Evolutionary conservation across 108 stramenopile species (phyloP), one percentile per base, ranked within the genome.

Genomic region (Stephanodiscus triporus): DNA sequence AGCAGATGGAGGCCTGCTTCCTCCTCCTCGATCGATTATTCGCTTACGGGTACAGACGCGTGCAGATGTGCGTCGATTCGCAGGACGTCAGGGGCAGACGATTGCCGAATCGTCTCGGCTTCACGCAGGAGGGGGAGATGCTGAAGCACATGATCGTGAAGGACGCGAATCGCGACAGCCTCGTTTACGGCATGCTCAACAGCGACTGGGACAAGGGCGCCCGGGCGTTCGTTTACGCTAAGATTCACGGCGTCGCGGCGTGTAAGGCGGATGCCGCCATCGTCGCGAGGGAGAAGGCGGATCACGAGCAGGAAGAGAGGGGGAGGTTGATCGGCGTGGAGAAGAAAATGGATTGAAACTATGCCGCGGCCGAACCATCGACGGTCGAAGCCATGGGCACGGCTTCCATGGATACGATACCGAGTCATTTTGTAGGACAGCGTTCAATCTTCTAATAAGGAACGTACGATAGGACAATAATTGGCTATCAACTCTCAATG

Each of bases 191-290:
- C 4, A 89, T 94, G 87, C 80, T 94, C 56, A 94, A 94, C 56
- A 89, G 84, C 56, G 93, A 94, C 80, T 94, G 93, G 93, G 86
- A 91, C 40, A 88, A 88, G 70, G 93, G 93, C 30, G 89, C 89
- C 6, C 63, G 90, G 36, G 70, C 70, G 9, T 83, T 85, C 8
- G 53, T 94, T 49, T 83, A 79, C 23, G 80, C 80, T 66, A 91
- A 91, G 57, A 68, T 92, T 42, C 87, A 95, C 67, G 94, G 94
- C 37, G 85, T 56, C 19, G 63, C 80, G 17, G 75, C 81, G 51
- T 54, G 67, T 11, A 85, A 84, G 43, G 80, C 69, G 17, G 94
- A 92, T 77, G 66, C 40, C 27, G 72, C 67, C 19, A 91, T 85
- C 68, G 85, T 87, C 57, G 73, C 82, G 43, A 89, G 85, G 68